A percentile compares a stretch with the other conserved stretches of the same genome.
These are phyloP conservation scores for Mycena polygramma DNA, from an alignment of 768 basidiomycete species.

Conservation along the genomic window DNA sequence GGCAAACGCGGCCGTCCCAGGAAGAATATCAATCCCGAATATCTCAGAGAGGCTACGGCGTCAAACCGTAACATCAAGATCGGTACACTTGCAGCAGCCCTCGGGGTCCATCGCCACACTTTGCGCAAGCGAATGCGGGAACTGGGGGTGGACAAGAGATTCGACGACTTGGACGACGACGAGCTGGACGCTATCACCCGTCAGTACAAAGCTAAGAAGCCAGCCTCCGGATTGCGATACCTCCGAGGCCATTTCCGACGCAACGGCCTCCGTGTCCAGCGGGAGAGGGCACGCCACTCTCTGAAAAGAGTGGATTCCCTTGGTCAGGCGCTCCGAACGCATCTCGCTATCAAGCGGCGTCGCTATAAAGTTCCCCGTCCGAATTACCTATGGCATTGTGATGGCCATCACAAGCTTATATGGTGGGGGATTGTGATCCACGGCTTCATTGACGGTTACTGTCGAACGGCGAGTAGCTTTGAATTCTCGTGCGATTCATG, in stretches of 20 bases:
- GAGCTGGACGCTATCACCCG: conserved; percentile 1
- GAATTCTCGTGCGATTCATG: not conserved
- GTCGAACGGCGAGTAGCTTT: not conserved
- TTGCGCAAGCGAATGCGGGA: conserved; percentile 14
- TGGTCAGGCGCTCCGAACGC: conserved; percentile 10
- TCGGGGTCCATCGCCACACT: conserved; percentile 2
- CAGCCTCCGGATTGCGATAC: conserved; percentile 6
- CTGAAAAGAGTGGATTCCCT: not conserved
- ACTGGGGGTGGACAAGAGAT: not conserved
- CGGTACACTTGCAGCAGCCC: conserved; percentile 2
- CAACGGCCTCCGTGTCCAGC: not conserved
- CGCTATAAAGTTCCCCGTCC: conserved; percentile 7
- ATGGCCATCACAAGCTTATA: conserved; percentile 18
- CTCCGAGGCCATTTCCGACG: conserved; percentile 7
- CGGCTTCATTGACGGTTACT: conserved; percentile 18
- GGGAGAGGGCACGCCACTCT: not conserved
- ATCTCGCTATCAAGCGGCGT: not conserved
- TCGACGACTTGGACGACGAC: conserved; percentile 7
- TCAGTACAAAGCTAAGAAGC: conserved; percentile 13
- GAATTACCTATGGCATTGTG: conserved; percentile 12
- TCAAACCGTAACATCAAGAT: conserved; percentile 10
- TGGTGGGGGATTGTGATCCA: conserved; percentile 27
- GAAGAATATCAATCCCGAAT: not conserved
- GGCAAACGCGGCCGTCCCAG: not conserved
- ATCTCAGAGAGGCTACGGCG: not conserved